A percentile compares a stretch with the other conserved stretches of the same genome.
Evolutionary conservation across 2,329 filamentous ascomycete genomes (phyloP).

Genomic region (Colletotrichum kahawae): DNA sequence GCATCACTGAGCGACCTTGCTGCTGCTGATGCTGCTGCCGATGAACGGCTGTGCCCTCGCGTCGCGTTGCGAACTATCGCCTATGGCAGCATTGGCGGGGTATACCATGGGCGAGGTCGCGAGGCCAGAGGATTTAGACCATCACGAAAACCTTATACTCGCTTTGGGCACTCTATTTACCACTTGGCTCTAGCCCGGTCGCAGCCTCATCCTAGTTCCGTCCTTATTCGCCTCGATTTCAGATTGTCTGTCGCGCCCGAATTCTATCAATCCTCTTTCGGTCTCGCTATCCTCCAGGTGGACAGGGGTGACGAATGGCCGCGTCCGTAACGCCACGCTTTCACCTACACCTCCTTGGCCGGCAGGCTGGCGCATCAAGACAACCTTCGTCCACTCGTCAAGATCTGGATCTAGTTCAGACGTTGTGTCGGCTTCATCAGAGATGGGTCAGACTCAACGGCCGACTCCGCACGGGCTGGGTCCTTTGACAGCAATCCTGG

Average conservation of each 20-base stretch:
- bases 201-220: not conserved
- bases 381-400: not conserved
- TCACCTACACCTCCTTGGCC: not conserved
- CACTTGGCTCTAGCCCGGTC: not conserved
- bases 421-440: not conserved
- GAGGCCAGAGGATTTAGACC: not conserved
- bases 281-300: not conserved
- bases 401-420: not conserved
- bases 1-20: not conserved
- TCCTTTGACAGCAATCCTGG: not conserved
- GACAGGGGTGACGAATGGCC: not conserved
- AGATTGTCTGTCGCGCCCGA: not conserved
- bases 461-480: not conserved
- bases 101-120: not conserved
- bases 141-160: conserved; percentile 3
- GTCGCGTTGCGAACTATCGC: not conserved
- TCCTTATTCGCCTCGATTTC: not conserved
- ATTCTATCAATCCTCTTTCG: not conserved
- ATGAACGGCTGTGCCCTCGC: not conserved
- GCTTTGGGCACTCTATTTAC: not conserved
- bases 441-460: not conserved
- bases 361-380: not conserved
- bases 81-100: not conserved
- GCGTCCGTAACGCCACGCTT: not conserved
- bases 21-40: not conserved